Evolutionary conservation across 345 rosid genomes (phyloP).

Genomic region (Litchi chinensis): DNA sequence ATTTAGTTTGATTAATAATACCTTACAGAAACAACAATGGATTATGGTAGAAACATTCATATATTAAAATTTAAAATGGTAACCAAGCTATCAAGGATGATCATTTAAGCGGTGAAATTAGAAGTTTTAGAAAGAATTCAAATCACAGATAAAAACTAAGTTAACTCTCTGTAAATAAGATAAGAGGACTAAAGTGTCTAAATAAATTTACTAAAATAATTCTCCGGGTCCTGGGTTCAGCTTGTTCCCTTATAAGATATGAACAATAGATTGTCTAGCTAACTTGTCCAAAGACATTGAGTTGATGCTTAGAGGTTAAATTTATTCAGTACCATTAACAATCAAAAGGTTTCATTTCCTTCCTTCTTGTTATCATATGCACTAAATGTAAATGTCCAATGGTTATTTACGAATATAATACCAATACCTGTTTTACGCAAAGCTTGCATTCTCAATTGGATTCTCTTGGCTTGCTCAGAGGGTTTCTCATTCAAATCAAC

Average conservation of each 20-base stretch:
- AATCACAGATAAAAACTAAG: too few species aligned
- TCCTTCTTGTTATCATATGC: background rate
- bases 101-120: too few species aligned
- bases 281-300: background rate
- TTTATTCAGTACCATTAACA: background rate
- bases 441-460: slow-evolving; percentile 36
- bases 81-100: too few species aligned
- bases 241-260: background rate
- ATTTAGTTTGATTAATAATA: too few species aligned
- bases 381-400: background rate
- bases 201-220: background rate
- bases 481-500: slow-evolving; percentile 41
- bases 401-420: background rate
- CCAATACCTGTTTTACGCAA: slow-evolving; percentile 50
- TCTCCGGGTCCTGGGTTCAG: background rate
- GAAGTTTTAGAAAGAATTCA: too few species aligned
- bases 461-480: slow-evolving; percentile 15
- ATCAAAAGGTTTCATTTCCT: background rate
- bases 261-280: background rate
- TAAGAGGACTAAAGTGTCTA: background rate
- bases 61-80: too few species aligned
- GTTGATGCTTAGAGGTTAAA: background rate
- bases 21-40: too few species aligned
- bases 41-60: too few species aligned
- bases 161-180: too few species aligned